Base-by-base conservation (phyloP, 2,329 filamentous ascomycete genomes). In the Shiraia sp. region DNA sequence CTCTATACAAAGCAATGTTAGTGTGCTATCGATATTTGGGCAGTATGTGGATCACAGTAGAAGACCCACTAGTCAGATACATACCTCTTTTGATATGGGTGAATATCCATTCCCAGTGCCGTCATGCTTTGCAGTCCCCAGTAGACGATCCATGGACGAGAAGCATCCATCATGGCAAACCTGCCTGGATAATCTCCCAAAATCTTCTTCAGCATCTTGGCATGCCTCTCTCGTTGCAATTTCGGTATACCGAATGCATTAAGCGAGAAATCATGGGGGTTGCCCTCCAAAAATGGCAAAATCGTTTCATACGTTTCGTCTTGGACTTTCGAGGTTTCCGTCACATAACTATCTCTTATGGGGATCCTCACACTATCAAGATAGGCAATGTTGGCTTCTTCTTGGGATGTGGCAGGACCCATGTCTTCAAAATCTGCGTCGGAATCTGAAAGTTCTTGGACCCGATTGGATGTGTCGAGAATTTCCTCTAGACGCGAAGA, bases 91-190 rank as follows among this genome's bases (percentile, higher is more conserved):
- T 85, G 81, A 68, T 89, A 92, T 40, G 66, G 60, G 6, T 72
- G 75, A 27, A 82, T 70, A 65, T 96, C 88, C 63, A 90, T 82
- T 33, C 89, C 90, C 35, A 99, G 74, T 24, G 91, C 76, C 17
- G 79, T 76, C 51, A 99, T 75, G 2, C 82, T 90, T 24, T 85
- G 82, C 39, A 97, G 75, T 38, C 82, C 87, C 93, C 93, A 99
- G 73, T 96, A 97, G 51, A 96, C 79, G 61, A 96, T 81, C 93
- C 93, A 99, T 8, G 93, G 91, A 40, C 92, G 79, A 64, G 88
- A 91, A 23, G 93, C 86, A 75, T 99, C 93, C 54, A 90, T 81
- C 34, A 78, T 79, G 37, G 86, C 83, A 69, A 87, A 96, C 3
- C 74, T 75, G 6, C 79, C 73, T 0, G 92, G 89, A 47, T 95